Evolutionary conservation across 2,329 filamentous ascomycete genomes (phyloP), one percentile per base, ranked within the genome.

Genomic region (Cryphonectria parasitica): DNA sequence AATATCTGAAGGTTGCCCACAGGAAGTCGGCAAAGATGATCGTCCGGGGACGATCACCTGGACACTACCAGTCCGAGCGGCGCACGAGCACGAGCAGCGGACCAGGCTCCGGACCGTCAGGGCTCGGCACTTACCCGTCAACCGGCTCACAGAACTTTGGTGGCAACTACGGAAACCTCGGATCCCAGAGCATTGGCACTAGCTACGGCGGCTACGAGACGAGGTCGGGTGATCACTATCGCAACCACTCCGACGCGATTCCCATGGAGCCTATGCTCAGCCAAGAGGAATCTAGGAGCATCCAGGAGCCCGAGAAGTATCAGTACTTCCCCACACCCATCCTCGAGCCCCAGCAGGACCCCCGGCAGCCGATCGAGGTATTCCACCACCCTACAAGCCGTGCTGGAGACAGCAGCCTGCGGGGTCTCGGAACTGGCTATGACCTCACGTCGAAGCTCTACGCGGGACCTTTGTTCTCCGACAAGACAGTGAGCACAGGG

Each of bases 21-120:
- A 87, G 88, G 64, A 89, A 92, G 76, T 95, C 92, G 7, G 89
- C 91, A 71, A 92, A 91, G 78, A 93, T 96, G 86, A 94, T 97
- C 75, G 93, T 96, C n/a, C 91, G 93, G 31, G 93, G 93, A 7
- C 88, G 93, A 36, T 95, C 92, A 10, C 93, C 93, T 0, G 93
- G 92, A 1, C 93, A 94, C 76, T 94, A 94, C 80, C 90, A 92
- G 76, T 89, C 91, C 61, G 90, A 91, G 74, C 84, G 91, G 73
- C 87, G 90, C 68, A 86, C 89, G 67, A 93, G 90, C 78, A 86
- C 90, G 2, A 89, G 90, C 75, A 93, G 91, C 76, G 91, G 92
- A 0, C 85, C 86, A 2, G 86, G 86, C 69, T 91, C 92, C 19
- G 89, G 90, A 0, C 88, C 89, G 52, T 88, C 90, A 31, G 87